Conservation (phyloP, 176 grass and related monocot species). For the Cenchrus fungigraminus region DNA sequence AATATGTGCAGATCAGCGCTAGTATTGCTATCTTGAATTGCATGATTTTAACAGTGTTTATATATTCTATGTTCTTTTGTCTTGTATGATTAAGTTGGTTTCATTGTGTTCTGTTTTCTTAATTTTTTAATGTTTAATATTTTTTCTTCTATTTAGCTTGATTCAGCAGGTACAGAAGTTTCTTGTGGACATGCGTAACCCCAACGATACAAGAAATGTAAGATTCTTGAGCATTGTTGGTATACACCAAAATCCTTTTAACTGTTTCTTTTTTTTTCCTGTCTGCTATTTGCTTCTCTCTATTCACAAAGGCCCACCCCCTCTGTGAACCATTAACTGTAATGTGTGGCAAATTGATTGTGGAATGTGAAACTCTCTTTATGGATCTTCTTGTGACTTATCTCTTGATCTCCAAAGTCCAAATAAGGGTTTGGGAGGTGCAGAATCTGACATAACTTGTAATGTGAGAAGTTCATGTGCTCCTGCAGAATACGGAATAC, state of each 20-base stretch:
- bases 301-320: not conserved
- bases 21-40: slow-evolving; percentile 15
- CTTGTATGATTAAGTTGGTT: slow-evolving; percentile 31
- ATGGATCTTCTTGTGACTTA: not conserved
- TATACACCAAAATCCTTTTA: not conserved
- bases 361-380: not conserved
- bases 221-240: slow-evolving; percentile 36
- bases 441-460: not conserved
- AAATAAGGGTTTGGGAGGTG: not conserved
- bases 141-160: slow-evolving; percentile 71
- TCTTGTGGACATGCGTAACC: slow-evolving; percentile 54
- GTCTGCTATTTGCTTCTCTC: slow-evolving; percentile 12
- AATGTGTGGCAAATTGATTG: not conserved
- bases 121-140: slow-evolving; percentile 4
- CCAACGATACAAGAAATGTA: slow-evolving; percentile 77
- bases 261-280: not conserved
- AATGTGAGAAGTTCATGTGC: too few relatives aligned
- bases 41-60: not conserved
- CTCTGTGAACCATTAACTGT: not conserved
- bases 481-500: too few relatives aligned
- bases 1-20: slow-evolving; percentile 14
- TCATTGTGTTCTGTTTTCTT: slow-evolving; percentile 13
- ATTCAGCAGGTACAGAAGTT: slow-evolving; percentile 85
- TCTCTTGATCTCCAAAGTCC: not conserved
- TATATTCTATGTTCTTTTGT: slow-evolving; percentile 24